Evolutionary conservation across 768 basidiomycete species (phyloP).

Genomic region (Boletus edulis): DNA sequence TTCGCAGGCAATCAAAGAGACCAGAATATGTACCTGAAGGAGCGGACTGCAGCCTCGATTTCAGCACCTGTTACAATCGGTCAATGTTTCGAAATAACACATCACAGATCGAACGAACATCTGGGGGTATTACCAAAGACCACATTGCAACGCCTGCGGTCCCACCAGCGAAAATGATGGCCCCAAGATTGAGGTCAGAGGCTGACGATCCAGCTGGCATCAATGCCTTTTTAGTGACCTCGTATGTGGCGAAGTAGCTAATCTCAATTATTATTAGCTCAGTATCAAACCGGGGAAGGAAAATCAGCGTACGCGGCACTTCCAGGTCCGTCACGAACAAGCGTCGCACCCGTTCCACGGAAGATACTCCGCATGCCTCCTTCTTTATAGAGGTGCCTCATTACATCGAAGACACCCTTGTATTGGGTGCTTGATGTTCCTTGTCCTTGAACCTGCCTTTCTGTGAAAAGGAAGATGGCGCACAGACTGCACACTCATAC

Average conservation of each 20-base stretch:
- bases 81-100: conserved; percentile 3
- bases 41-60: conserved; percentile 94
- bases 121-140: conserved; percentile 95
- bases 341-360: conserved; percentile 89
- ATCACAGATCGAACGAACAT: conserved; percentile 51
- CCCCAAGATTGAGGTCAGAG: conserved; percentile 77
- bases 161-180: conserved; percentile 89
- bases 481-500: conserved; percentile 35
- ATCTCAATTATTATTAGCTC: conserved; percentile 3
- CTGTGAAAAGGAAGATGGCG: conserved; percentile 4
- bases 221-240: conserved; percentile 84
- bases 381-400: conserved; percentile 88
- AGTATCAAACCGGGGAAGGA: neutral
- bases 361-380: conserved; percentile 91
- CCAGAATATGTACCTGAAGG: conserved; percentile 98
- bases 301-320: conserved; percentile 78
- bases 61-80: conserved; percentile 67
- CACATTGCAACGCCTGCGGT: conserved; percentile 98
- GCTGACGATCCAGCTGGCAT: conserved; percentile 81
- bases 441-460: conserved; percentile 82
- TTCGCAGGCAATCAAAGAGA: conserved; percentile 86
- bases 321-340: conserved; percentile 94
- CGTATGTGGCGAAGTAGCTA: conserved; percentile 97
- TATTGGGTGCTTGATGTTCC: conserved; percentile 70
- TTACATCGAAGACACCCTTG: conserved; percentile 88